Evolutionary conservation across 2,329 filamentous ascomycete species (phyloP), one percentile per base, ranked within the genome.

Genomic region (Endoconidiophora polonica): DNA sequence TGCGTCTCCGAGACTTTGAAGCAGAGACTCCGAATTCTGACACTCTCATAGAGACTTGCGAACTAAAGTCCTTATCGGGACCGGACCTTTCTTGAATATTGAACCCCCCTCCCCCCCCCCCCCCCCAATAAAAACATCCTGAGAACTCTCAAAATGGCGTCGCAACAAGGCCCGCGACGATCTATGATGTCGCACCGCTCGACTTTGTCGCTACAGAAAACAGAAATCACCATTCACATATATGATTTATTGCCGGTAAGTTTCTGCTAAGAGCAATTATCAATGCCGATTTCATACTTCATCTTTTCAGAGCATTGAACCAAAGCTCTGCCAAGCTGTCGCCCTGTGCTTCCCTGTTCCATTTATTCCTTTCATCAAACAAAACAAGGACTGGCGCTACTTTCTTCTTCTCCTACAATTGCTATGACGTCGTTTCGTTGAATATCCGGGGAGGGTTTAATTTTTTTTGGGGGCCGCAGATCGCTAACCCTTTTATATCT

Each of bases 171-270:
- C 55, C 61, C 62, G 10, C 63, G 64, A 51, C 65, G 64, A 49
- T 61, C 63, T 43, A 58, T 60, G 50, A 63, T 62, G 52, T 62
- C 63, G 10, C 81, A 84, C 60, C 68, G 80, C 54, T 79, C 76
- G 51, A 84, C 80, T 1, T 62, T 83, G 44, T 83, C 81, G 14
- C 65, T 83, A 18, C 77, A 80, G 56, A 82, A 82, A 60, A 86
- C 80, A 2, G 79, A 86, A 61, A 73, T 88, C 54, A 66, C 75
- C 44, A 86, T 88, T 59, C 79, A 87, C 59, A 78, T 86, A 58
- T 88, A 88, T 59, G 83, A 87, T 62, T 68, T 87, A 5, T 68
- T 88, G 14, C 79, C 83, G 38, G 80, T 83, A 70, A 56, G 69
- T 56, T 46, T 14, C 3, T 33, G 12, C 7, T 33, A 10, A 33